Evolutionary conservation across 805 yeast genomes (phyloP).

Genomic region (Cyberlindnera samutprakarnensis): DNA sequence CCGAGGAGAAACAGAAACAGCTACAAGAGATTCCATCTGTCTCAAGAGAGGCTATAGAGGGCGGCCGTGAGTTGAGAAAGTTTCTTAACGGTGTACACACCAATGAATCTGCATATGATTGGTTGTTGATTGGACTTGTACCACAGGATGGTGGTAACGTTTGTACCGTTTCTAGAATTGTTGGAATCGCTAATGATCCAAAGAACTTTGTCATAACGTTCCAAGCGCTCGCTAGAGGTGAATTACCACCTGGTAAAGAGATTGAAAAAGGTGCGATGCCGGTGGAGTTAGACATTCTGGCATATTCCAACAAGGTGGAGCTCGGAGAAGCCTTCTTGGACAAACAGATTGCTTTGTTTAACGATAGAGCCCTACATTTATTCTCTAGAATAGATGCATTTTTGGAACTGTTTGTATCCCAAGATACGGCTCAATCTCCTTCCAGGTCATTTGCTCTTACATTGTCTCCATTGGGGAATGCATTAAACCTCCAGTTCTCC

Average conservation of each 20-base stretch:
- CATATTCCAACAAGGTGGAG: slow-evolving; percentile 14
- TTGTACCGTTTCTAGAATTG: slow-evolving; percentile 34
- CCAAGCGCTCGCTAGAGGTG: slow-evolving; percentile 43
- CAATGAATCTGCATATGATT: slow-evolving; percentile 18
- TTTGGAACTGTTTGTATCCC: slow-evolving; percentile 26
- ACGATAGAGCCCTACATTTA: slow-evolving; percentile 3
- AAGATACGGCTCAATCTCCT: slow-evolving; percentile 19
- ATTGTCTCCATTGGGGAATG: slow-evolving; percentile 53
- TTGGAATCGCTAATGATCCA: slow-evolving; percentile 36
- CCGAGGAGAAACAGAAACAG: not conserved
- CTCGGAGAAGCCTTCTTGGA: slow-evolving; percentile 7
- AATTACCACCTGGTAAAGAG: slow-evolving; percentile 12
- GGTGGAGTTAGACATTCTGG: slow-evolving; percentile 9
- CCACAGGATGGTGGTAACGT: slow-evolving; percentile 24
- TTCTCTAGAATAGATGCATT: slow-evolving; percentile 28
- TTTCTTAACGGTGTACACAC: slow-evolving; percentile 16
- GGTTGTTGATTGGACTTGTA: slow-evolving; percentile 19
- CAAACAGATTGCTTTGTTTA: slow-evolving; percentile 10
- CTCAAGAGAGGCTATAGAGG: slow-evolving; percentile 10
- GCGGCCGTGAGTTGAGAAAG: slow-evolving; percentile 14
- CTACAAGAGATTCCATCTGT: not conserved
- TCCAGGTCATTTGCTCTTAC: slow-evolving; percentile 30
- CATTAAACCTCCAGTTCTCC: slow-evolving; percentile 47
- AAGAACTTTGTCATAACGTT: slow-evolving; percentile 38
- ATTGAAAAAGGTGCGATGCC: slow-evolving; percentile 14